Evolutionary conservation across 2,329 filamentous ascomycete genomes (phyloP).

Genomic region (Exophiala calicioides): DNA sequence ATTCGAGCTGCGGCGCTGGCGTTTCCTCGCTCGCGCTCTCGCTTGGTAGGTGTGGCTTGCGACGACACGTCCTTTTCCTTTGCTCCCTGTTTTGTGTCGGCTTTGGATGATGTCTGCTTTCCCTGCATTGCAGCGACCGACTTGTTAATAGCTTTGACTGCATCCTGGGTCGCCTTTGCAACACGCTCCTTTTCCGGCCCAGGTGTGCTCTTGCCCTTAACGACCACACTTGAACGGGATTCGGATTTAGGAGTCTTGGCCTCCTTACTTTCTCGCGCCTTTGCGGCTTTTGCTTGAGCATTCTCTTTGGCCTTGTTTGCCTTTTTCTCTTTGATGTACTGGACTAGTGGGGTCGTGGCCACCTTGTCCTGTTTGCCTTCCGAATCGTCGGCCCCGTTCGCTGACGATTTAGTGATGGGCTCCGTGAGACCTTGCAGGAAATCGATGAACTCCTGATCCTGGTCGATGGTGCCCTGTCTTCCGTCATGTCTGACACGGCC

Average conservation of each 20-base stretch:
- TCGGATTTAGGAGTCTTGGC: constrained; percentile 50
- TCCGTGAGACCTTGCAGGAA: constrained; percentile 89
- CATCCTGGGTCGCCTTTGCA: constrained; percentile 64
- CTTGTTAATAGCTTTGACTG: constrained; percentile 60
- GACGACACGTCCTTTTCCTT: constrained; percentile 13
- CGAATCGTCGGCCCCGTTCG: constrained; percentile 52
- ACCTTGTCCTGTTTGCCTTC: constrained; percentile 62
- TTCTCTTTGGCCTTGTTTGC: constrained; percentile 64
- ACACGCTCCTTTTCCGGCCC: constrained; percentile 36
- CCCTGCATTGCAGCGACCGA: constrained; percentile 39
- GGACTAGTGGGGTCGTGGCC: constrained; percentile 83
- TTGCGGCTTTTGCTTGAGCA: constrained; percentile 36
- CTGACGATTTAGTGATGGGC: constrained; percentile 58
- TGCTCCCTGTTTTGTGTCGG: constrained; percentile 35
- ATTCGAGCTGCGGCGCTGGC: constrained; percentile 58
- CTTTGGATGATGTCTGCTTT: constrained; percentile 40
- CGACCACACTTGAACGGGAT: constrained; percentile 39
- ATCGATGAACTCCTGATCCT: constrained; percentile 91
- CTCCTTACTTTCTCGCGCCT: constrained; percentile 67
- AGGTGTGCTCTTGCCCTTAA: constrained; percentile 31
- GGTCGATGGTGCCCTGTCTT: constrained; percentile 91
- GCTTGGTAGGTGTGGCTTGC: constrained; percentile 42
- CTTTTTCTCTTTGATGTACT: constrained; percentile 89
- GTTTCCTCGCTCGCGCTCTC: constrained; percentile 57
- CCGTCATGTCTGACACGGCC: constrained; percentile 75